phyloP scores from a whole-genome alignment of 352 stramenopile species.

The Phytopythium helicoides region DNA sequence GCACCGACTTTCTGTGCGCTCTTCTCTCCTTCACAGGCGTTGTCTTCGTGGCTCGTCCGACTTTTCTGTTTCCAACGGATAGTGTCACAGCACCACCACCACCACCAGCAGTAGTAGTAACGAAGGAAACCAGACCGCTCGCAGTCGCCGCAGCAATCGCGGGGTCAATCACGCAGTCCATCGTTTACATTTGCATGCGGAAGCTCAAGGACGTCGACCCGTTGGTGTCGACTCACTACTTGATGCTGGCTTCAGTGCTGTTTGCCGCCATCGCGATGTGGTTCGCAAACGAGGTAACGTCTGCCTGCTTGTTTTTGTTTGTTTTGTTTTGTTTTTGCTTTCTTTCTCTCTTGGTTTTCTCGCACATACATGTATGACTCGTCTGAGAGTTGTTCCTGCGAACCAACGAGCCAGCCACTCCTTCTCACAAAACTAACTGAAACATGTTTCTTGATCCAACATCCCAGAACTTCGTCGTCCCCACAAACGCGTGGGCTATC shows the following conservation, averaged over 20 bases:
- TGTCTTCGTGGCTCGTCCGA: slow-evolving; percentile 51
- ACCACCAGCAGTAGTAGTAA: too few relatives aligned
- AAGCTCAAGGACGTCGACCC: slow-evolving; percentile 47
- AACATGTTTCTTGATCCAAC: too few relatives aligned
- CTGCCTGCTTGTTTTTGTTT: too few relatives aligned
- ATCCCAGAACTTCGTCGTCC: slow-evolving; percentile 12
- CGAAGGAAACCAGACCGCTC: slow-evolving; percentile 17
- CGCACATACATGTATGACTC: too few relatives aligned
- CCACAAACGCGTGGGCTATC: slow-evolving; percentile 22
- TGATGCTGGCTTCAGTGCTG: slow-evolving; percentile 32
- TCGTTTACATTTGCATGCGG: slow-evolving; percentile 47
- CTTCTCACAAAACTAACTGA: too few relatives aligned
- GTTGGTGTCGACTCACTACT: slow-evolving; percentile 41
- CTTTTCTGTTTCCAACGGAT: slow-evolving; percentile 42
- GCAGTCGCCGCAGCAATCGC: slow-evolving; percentile 33
- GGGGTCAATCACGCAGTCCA: slow-evolving; percentile 23
- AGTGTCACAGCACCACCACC: too few relatives aligned
- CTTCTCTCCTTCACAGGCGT: slow-evolving; percentile 51
- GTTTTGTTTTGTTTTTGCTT: too few relatives aligned
- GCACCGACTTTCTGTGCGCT: slow-evolving; percentile 33
- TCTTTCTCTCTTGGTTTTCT: too few relatives aligned
- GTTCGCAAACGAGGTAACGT: too few relatives aligned
- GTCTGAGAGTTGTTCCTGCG: too few relatives aligned
- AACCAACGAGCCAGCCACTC: too few relatives aligned
- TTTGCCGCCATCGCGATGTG: too few relatives aligned